These are phyloP conservation scores for Blastocystis sp. DNA, from an alignment of 352 stramenopile genomes.

Conservation along the genomic window DNA sequence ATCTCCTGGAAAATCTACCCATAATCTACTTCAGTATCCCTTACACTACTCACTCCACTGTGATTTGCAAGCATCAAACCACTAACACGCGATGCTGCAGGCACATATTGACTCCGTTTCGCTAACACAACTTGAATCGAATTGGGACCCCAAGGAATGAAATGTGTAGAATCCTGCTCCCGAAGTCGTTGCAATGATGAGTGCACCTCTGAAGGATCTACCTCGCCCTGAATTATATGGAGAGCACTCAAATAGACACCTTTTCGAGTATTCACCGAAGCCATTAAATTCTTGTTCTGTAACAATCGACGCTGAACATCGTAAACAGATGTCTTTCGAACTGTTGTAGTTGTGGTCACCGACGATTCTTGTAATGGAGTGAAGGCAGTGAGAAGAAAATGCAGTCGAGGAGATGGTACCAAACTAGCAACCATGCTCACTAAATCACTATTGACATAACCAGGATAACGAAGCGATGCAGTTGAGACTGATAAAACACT, in stretches of 20 bases:
- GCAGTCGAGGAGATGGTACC: constrained; percentile 95
- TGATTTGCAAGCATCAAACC: constrained; percentile 99
- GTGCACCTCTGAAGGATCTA: constrained; percentile 96
- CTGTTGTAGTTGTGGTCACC: constrained; percentile 67
- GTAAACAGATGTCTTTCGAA: constrained; percentile 96
- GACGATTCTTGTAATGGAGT: constrained; percentile 82
- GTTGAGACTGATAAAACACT: constrained; percentile 98
- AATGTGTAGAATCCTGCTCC: constrained; percentile 90
- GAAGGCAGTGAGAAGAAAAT: constrained; percentile 99
- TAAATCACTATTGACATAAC: constrained; percentile 99
- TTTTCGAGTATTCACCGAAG: constrained; percentile 89
- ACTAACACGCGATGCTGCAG: constrained; percentile 74
- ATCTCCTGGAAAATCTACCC: constrained; percentile 80
- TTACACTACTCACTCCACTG: constrained; percentile 88
- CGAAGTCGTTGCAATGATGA: constrained; percentile 96
- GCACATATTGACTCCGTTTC: constrained; percentile 12
- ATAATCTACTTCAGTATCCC: constrained; percentile 70
- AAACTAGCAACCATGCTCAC: constrained; percentile 94
- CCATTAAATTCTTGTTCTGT: constrained; percentile 99
- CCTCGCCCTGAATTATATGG: constrained; percentile 98
- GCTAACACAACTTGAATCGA: constrained; percentile 88
- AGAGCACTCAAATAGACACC: constrained; percentile 98
- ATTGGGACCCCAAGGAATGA: constrained; percentile 97
- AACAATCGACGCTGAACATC: constrained; percentile 95
- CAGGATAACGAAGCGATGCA: constrained; percentile 87